Base-by-base conservation (phyloP, 371 early-diverging fungal species). In the Mortierella sp. region DNA sequence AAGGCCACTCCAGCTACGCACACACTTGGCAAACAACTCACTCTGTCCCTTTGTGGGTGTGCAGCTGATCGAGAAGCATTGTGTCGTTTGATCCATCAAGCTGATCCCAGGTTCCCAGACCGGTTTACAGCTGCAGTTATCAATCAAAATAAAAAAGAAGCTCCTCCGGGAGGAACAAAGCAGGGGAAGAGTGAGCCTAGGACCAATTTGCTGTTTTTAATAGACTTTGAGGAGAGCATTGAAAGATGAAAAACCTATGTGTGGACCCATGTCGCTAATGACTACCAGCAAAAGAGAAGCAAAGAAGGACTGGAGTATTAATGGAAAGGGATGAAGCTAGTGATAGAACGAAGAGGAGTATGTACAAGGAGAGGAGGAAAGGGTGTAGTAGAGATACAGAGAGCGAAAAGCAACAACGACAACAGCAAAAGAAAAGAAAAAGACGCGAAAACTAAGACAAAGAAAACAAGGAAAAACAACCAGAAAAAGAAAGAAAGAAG, bases 301-400 rank as follows among this genome's bases (percentile, higher is more conserved):
- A 57, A 57, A 54, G 26, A 44, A 21, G 14, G 69, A 75, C 55
- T 48, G 34, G 50, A 61, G 64, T 43, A 67, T 67, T 67, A 77
- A 37, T 48, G 76, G 46, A 21, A 54, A 55, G 21, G 40, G 24
- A 21, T 48, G 61, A 43, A 26, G 40, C 43, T 3, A 14, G 57
- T 11, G 21, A 40, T 40, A 6, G 37, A 43, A 57, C 61, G 61
- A 44, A 2, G 43, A 46, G 28, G 67, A 40, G 4, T 40, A 37
- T 67, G 67, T 67, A 67, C 67, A 67, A 37, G n/a, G 67, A 6
- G 21, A 34, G 9, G 37, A 21, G 14, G 37, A 61, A 21, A 3
- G 67, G 67, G 43, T 8, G 24, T 21, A 37, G 24, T 67, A 67
- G 19, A 67, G 67, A 67, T 67, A 67, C 67, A 67, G 37, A 67